Conservation (phyloP, 129 eudicot genomes). For the Calendula officinalis region DNA sequence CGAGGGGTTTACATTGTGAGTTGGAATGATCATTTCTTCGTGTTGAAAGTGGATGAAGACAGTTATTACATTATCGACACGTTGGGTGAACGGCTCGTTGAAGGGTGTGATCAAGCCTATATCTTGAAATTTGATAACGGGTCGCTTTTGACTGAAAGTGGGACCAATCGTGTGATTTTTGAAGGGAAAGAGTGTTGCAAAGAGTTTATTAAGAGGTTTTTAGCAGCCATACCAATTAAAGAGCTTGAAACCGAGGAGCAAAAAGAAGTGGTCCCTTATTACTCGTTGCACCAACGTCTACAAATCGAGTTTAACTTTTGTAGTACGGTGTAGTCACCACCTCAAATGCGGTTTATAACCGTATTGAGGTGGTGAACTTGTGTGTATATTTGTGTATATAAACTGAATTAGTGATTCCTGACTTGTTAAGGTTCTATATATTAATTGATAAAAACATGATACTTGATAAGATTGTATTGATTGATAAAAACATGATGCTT, state of each 20-base stretch:
- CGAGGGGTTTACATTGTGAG: conserved; percentile 58
- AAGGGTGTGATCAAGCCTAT: conserved; percentile 67
- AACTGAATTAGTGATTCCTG: neutral
- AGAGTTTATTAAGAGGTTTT: conserved; percentile 70
- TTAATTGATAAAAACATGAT: neutral
- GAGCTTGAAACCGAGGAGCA: conserved; percentile 62
- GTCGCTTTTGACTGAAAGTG: conserved; percentile 28
- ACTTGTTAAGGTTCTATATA: neutral
- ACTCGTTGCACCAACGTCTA: conserved; percentile 61
- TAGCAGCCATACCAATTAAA: conserved; percentile 61
- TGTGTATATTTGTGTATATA: conserved; percentile 22
- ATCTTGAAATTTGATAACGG: conserved; percentile 48
- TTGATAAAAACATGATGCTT: too few relatives aligned
- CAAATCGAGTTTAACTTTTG: conserved; percentile 79
- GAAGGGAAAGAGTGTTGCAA: conserved; percentile 54
- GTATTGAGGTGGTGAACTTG: neutral
- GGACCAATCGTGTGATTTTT: conserved; percentile 8
- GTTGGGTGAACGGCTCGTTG: conserved; percentile 59
- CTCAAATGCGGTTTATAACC: neutral
- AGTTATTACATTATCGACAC: conserved; percentile 59
- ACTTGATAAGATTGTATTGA: too few relatives aligned
- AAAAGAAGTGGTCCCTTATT: conserved; percentile 48
- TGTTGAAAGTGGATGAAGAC: conserved; percentile 51
- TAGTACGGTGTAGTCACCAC: conserved; percentile 23
- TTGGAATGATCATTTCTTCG: conserved; percentile 86